Conservation (phyloP, 2,329 filamentous ascomycete genomes). For the Coleophoma eucalyptorum region DNA sequence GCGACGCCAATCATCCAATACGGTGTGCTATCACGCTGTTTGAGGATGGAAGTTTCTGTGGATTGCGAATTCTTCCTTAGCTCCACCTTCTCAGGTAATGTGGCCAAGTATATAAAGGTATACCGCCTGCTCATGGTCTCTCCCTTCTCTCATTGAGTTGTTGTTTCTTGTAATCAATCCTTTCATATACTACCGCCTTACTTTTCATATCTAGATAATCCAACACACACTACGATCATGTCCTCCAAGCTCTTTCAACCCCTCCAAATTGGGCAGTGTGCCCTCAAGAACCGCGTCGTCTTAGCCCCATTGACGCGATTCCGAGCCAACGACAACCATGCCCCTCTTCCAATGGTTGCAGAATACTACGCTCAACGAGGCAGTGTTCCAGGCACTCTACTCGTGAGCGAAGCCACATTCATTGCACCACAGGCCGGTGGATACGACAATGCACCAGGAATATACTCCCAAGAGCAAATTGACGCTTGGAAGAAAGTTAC, state of each 20-base stretch:
- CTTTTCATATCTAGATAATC: too few species aligned
- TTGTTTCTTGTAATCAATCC: too few species aligned
- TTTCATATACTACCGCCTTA: too few species aligned
- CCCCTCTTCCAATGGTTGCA: slow-evolving; percentile 37
- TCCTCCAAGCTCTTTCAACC: slow-evolving; percentile 36
- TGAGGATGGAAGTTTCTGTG: too few species aligned
- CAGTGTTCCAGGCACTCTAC: slow-evolving; percentile 44
- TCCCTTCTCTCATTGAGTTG: too few species aligned
- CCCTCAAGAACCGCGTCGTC: slow-evolving; percentile 41
- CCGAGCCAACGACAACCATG: slow-evolving; percentile 42
- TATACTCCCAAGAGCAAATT: slow-evolving; percentile 49
- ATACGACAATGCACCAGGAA: slow-evolving; percentile 48
- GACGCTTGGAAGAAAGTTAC: slow-evolving; percentile 54
- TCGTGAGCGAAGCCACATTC: slow-evolving; percentile 52
- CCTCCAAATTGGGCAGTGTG: slow-evolving; percentile 34
- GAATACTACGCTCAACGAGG: slow-evolving; percentile 53
- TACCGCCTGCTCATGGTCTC: too few species aligned
- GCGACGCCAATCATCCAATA: too few species aligned
- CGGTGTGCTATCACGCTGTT: too few species aligned
- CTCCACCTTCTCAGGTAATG: too few species aligned
- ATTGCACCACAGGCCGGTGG: slow-evolving; percentile 41
- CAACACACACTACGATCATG: too few species aligned
- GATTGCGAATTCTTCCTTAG: too few species aligned
- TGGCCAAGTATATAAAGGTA: too few species aligned
- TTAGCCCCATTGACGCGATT: slow-evolving; percentile 57